phyloP scores from a whole-genome alignment of 1,139 yeast genomes.

The Candida dubliniensis region DNA sequence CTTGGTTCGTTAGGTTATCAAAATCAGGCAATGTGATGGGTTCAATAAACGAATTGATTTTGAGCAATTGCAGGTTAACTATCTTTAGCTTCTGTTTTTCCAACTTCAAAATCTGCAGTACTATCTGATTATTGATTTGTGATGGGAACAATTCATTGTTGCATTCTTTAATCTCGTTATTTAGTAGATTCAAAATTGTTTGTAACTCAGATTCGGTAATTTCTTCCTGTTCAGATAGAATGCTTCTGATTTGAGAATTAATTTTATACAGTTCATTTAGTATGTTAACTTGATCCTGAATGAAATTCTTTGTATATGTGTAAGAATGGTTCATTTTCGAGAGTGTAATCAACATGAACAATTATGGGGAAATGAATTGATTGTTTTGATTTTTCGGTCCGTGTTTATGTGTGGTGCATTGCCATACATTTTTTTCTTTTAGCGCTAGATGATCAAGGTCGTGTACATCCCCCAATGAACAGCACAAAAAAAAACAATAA shows the following conservation, averaged over 20 bases:
- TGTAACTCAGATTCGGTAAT: constrained; percentile 23
- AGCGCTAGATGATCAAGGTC: too few relatives aligned
- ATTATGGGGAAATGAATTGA: too few relatives aligned
- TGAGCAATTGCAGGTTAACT: constrained; percentile 29
- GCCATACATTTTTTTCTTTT: background rate
- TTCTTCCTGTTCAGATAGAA: constrained; percentile 16
- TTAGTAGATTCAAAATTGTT: constrained; percentile 27
- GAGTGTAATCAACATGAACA: too few relatives aligned
- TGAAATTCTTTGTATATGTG: constrained; percentile 30
- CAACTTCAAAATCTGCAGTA: constrained; percentile 35
- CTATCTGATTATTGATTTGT: constrained; percentile 37
- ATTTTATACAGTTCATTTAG: constrained; percentile 27
- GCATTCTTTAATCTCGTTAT: constrained; percentile 29
- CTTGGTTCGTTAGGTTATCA: constrained; percentile 14
- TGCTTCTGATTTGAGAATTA: constrained; percentile 15
- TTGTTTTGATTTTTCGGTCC: background rate
- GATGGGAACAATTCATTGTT: constrained; percentile 28
- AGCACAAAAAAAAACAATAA: background rate
- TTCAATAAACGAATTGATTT: constrained; percentile 22
- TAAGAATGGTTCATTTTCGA: constrained; percentile 19
- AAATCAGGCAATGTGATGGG: constrained; percentile 34
- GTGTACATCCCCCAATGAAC: background rate
- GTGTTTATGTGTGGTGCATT: background rate
- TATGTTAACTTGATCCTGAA: constrained; percentile 28
- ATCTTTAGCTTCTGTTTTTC: constrained; percentile 31